phyloP scores from a whole-genome alignment of 169 alveolate species.

The Plasmodium vinckei region DNA sequence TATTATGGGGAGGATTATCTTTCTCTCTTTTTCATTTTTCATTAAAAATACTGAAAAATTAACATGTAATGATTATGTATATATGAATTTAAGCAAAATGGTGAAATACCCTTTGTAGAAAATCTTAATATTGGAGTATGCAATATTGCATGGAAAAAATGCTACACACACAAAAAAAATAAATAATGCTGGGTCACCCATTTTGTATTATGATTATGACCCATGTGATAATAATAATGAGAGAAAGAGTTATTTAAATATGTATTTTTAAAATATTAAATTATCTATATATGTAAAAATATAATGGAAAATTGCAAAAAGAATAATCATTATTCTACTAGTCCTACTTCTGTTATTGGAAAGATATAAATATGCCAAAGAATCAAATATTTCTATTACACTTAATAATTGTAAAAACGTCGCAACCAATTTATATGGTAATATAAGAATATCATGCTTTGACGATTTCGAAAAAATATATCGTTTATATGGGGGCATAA shows the following conservation, averaged over 20 bases:
- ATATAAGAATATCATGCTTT: conserved; percentile 18
- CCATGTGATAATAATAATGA: background rate
- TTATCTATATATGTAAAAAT: conserved; percentile 1
- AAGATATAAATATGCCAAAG: conserved; percentile 43
- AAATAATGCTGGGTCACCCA: background rate
- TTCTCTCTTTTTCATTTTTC: no score
- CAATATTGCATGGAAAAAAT: background rate
- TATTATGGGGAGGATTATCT: no score
- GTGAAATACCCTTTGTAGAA: no score
- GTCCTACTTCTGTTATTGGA: conserved; percentile 16
- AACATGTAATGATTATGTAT: no score
- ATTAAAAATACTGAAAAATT: no score
- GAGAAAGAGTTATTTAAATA: conserved; percentile 6
- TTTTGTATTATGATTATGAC: conserved; percentile 22
- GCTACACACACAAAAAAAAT: background rate
- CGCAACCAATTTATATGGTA: conserved; percentile 32
- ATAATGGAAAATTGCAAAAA: conserved; percentile 1
- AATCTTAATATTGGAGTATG: background rate
- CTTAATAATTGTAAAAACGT: conserved; percentile 1
- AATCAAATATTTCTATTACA: conserved; percentile 36
- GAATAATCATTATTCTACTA: background rate
- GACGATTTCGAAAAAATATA: conserved; percentile 31
- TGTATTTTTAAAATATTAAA: conserved; percentile 21
- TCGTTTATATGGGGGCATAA: conserved; percentile 38
- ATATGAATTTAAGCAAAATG: no score